These are phyloP conservation scores for Camellia lanceoleosa DNA, from an alignment of 148 eudicot genomes.

Conservation along the genomic window DNA sequence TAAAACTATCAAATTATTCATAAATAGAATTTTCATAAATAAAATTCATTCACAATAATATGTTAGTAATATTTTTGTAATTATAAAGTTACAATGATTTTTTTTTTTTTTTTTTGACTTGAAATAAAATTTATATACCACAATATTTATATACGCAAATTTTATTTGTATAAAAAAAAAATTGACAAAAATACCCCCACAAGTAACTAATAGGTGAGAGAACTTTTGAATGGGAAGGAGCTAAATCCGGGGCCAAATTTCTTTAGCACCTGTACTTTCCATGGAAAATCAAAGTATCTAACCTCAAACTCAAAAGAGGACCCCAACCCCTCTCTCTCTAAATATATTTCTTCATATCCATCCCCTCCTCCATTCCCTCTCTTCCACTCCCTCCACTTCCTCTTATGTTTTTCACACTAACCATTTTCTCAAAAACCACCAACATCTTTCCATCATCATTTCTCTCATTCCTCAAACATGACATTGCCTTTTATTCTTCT, in stretches of 20 bases:
- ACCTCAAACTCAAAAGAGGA: not conserved
- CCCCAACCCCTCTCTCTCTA: not conserved
- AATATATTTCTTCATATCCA: conserved; percentile 4
- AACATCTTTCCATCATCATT: not conserved
- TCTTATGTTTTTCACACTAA: not conserved
- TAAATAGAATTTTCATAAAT: too few species aligned
- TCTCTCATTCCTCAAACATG: conserved; percentile 10
- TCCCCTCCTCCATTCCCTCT: conserved; percentile 30
- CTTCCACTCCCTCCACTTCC: conserved; percentile 17
- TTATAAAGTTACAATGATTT: too few species aligned
- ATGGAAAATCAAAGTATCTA: not conserved
- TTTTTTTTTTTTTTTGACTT: too few species aligned
- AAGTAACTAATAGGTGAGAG: not conserved
- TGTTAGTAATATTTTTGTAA: too few species aligned
- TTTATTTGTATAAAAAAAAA: too few species aligned
- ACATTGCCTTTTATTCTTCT: not conserved
- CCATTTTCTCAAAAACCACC: conserved; percentile 2
- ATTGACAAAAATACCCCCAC: too few species aligned
- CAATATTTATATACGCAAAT: too few species aligned
- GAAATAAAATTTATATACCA: too few species aligned
- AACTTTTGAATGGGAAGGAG: not conserved
- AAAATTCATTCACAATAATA: too few species aligned
- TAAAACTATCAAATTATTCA: too few species aligned
- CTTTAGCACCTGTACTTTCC: not conserved
- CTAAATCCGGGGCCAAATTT: not conserved